These are phyloP conservation scores for Allomyces macrogynus DNA, from an alignment of 192 early-diverging fungal species.

Conservation along the genomic window DNA sequence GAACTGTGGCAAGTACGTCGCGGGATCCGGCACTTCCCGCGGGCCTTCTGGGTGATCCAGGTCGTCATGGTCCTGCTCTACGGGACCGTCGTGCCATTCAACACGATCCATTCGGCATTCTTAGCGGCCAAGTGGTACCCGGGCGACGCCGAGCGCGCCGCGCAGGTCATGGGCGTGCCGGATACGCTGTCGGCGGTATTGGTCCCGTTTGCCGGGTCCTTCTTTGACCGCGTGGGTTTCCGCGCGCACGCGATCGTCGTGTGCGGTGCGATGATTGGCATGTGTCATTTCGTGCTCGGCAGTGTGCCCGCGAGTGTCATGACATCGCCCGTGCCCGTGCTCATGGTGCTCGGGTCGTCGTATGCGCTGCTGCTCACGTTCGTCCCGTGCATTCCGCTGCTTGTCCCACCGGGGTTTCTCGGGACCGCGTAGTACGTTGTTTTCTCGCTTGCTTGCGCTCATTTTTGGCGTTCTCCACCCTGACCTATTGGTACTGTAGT, in stretches of 20 bases:
- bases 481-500: conserved; percentile 10
- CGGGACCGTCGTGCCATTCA: conserved; percentile 38
- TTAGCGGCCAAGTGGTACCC: conserved; percentile 31
- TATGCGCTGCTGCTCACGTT: conserved; percentile 26
- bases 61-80: conserved; percentile 23
- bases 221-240: conserved; percentile 28
- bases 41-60: conserved; percentile 22
- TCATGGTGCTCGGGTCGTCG: conserved; percentile 21
- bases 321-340: conserved; percentile 17
- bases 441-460: neutral
- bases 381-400: conserved; percentile 25
- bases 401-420: conserved; percentile 15
- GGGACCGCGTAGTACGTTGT: conserved; percentile 21
- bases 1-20: neutral
- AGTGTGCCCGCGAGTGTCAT: conserved; percentile 7
- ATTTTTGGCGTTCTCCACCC: neutral
- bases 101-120: conserved; percentile 37
- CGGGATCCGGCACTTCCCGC: conserved; percentile 11
- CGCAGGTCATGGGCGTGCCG: conserved; percentile 32
- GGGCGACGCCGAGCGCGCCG: conserved; percentile 22
- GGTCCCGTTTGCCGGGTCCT: conserved; percentile 25
- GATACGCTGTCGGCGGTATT: conserved; percentile 31
- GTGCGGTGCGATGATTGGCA: conserved; percentile 20
- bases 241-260: conserved; percentile 19
- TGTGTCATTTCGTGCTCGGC: conserved; percentile 20